These are phyloP conservation scores for Lophium mytilinum DNA, from an alignment of 495 filamentous ascomycete species.

Conservation along the genomic window DNA sequence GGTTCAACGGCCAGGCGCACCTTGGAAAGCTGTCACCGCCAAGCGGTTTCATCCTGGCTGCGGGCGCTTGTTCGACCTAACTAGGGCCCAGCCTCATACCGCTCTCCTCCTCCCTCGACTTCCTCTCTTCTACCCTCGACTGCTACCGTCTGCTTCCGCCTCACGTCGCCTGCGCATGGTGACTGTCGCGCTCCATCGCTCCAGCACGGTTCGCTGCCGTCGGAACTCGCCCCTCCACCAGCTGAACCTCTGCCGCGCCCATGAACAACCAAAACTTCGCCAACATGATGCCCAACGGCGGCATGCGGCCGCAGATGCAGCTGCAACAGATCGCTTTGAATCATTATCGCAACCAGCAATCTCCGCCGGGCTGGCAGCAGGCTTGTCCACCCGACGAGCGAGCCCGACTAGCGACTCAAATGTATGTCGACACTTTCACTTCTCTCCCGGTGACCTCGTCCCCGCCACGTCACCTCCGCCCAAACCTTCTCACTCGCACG, in stretches of 20 bases:
- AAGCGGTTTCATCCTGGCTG: too few relatives aligned
- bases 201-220: conserved; percentile 6
- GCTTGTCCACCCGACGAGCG: neutral
- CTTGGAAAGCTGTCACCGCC: too few relatives aligned
- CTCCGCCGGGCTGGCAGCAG: neutral
- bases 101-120: too few relatives aligned
- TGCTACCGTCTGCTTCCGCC: too few relatives aligned
- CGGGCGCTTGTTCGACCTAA: too few relatives aligned
- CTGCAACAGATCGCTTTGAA: neutral
- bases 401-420: neutral
- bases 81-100: too few relatives aligned
- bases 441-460: too few relatives aligned
- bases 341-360: neutral
- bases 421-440: neutral
- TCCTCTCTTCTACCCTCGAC: too few relatives aligned
- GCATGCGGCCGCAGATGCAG: neutral
- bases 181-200: neutral
- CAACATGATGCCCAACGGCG: conserved; percentile 11
- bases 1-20: too few relatives aligned
- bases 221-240: neutral
- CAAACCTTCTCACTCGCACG: too few relatives aligned
- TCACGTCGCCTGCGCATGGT: too few relatives aligned
- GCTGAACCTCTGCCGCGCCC: conserved; percentile 2
- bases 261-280: conserved; percentile 17
- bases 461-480: too few relatives aligned